These are phyloP conservation scores for Aspergillus pseudoterreus DNA, from an alignment of 2,329 filamentous ascomycete species.

Conservation along the genomic window DNA sequence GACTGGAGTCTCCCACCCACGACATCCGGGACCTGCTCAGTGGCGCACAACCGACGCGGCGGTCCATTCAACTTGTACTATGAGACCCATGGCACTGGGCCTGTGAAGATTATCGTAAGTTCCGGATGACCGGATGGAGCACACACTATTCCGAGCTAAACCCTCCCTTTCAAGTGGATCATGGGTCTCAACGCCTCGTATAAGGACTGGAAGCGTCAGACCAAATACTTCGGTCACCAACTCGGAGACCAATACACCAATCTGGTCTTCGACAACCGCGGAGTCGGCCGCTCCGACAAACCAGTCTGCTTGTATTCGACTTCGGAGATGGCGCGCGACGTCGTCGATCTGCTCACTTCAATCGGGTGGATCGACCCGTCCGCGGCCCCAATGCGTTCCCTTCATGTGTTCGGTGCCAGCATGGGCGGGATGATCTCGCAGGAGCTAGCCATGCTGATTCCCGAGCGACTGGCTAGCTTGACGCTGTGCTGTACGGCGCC, in stretches of 20 bases:
- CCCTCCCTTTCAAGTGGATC: constrained; percentile 57
- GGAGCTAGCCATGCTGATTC: constrained; percentile 55
- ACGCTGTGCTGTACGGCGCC: constrained; percentile 62
- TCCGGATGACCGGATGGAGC: background rate
- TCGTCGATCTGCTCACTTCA: constrained; percentile 65
- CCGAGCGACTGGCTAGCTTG: constrained; percentile 52
- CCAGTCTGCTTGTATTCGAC: constrained; percentile 76
- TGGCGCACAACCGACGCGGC: constrained; percentile 63
- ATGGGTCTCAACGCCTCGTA: constrained; percentile 72
- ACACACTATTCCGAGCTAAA: background rate
- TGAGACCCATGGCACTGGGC: constrained; percentile 75
- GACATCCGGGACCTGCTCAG: constrained; percentile 56
- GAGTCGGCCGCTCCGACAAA: constrained; percentile 76
- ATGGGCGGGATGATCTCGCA: constrained; percentile 93
- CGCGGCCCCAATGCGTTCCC: constrained; percentile 39
- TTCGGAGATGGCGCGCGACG: constrained; percentile 77
- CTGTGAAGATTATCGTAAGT: constrained; percentile 69
- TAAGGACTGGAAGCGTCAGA: constrained; percentile 77
- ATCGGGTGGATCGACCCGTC: constrained; percentile 60
- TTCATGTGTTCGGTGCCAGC: constrained; percentile 73
- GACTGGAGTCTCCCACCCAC: constrained; percentile 57
- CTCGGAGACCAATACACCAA: constrained; percentile 65
- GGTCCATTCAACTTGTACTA: constrained; percentile 73
- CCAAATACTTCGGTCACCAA: constrained; percentile 73
- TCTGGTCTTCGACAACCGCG: constrained; percentile 78